phyloP scores from a whole-genome alignment of 2,329 filamentous ascomycete genomes.

The Stachybotrys elegans region DNA sequence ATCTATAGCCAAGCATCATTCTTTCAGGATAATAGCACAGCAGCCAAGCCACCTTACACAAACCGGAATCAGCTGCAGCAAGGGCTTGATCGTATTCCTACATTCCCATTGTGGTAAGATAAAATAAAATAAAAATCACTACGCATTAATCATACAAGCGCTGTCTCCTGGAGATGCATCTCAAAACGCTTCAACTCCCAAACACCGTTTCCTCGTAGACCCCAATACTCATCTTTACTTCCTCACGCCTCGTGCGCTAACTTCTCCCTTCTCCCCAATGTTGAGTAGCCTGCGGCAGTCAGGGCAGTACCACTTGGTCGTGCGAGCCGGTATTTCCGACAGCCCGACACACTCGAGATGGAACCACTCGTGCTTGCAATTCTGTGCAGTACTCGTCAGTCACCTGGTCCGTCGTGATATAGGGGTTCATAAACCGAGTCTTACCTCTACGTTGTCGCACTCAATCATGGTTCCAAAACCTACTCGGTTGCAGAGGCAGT shows the following conservation, averaged over 20 bases:
- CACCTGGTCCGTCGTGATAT: not conserved
- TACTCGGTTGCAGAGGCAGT: constrained; percentile 75
- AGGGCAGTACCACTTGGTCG: constrained; percentile 81
- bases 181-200: constrained; percentile 5
- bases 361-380: constrained; percentile 82
- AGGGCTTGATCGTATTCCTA: too few species aligned
- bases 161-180: too few species aligned
- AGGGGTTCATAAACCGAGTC: constrained; percentile 22
- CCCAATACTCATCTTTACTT: constrained; percentile 21
- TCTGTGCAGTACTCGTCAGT: constrained; percentile 23
- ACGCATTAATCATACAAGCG: too few species aligned
- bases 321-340: constrained; percentile 61
- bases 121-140: too few species aligned
- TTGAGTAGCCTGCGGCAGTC: constrained; percentile 62
- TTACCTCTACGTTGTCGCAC: constrained; percentile 73
- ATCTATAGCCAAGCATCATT: too few species aligned
- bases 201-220: constrained; percentile 6
- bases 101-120: not conserved
- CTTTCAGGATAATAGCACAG: too few species aligned
- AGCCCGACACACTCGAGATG: constrained; percentile 74
- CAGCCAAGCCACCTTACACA: too few species aligned
- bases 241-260: constrained; percentile 53
- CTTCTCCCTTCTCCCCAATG: constrained; percentile 59
- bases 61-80: too few species aligned
- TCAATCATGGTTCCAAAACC: constrained; percentile 80